Percentiles rank a stretch among this genome's conserved stretches.
These are phyloP conservation scores for Mycena crocata DNA, from an alignment of 768 basidiomycete species.

Conservation along the genomic window DNA sequence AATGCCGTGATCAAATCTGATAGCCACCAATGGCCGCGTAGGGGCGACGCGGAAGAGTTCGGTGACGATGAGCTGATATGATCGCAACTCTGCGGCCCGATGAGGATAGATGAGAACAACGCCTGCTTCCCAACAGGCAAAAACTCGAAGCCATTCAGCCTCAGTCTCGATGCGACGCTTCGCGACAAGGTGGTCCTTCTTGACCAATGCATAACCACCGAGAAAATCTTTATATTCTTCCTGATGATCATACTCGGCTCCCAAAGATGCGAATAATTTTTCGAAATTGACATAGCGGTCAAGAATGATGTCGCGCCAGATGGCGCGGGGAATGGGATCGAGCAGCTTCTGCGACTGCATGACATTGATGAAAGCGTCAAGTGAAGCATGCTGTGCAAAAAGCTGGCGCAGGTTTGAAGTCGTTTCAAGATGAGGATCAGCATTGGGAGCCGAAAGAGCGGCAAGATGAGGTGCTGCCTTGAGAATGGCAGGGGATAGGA, in stretches of 20 bases:
- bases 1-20: conserved; percentile 20
- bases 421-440: conserved; percentile 31
- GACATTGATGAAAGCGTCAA: conserved; percentile 23
- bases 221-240: conserved; percentile 35
- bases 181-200: conserved; percentile 19
- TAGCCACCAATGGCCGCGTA: conserved; percentile 5
- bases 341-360: conserved; percentile 10
- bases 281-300: conserved; percentile 34
- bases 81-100: conserved; percentile 4
- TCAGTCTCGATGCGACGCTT: conserved; percentile 13
- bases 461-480: conserved; percentile 32
- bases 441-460: background rate
- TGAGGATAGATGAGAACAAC: conserved; percentile 27
- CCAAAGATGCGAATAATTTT: conserved; percentile 32
- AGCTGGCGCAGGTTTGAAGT: conserved; percentile 16
- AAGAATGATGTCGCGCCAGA: conserved; percentile 28
- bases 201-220: conserved; percentile 21
- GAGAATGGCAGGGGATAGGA: background rate
- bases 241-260: conserved; percentile 27
- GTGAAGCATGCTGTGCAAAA: conserved; percentile 10
- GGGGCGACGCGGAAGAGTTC: conserved; percentile 21
- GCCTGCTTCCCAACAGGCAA: conserved; percentile 24
- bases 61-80: conserved; percentile 20
- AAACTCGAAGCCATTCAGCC: conserved; percentile 31
- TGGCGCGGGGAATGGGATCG: conserved; percentile 22